Evolutionary conservation across 345 rosid species (phyloP).

Genomic region (Kandelia obovata): DNA sequence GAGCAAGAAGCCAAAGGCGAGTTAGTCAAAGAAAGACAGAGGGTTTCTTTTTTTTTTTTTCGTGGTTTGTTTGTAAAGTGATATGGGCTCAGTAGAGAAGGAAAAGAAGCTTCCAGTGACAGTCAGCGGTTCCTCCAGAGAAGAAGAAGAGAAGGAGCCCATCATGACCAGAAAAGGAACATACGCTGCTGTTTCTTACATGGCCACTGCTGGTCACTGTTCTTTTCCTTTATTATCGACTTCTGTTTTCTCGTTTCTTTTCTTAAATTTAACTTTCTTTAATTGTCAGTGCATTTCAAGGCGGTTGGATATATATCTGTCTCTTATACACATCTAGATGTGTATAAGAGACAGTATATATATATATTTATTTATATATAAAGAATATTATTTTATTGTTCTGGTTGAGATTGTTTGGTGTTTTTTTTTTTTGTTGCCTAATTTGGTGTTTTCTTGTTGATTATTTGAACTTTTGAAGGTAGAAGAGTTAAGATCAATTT

Average conservation of each 20-base stretch:
- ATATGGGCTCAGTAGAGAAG: constrained; percentile 7
- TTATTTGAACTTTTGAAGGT: neutral
- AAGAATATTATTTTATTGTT: neutral
- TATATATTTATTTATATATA: too few species aligned
- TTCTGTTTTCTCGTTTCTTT: neutral
- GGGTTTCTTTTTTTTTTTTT: neutral
- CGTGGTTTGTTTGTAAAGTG: neutral
- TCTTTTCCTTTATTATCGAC: neutral
- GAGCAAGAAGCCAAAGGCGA: neutral
- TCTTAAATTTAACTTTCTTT: neutral
- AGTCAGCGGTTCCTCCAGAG: neutral
- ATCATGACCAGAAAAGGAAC: constrained; percentile 40
- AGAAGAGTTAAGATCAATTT: neutral
- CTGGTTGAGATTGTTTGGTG: neutral
- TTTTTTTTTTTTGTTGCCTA: neutral
- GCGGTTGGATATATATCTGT: too few species aligned
- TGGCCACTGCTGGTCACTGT: constrained; percentile 45
- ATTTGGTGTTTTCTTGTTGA: neutral
- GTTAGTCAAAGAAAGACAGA: neutral
- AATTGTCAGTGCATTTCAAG: too few species aligned
- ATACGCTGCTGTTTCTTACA: constrained; percentile 56
- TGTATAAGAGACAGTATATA: too few species aligned
- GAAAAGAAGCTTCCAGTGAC: neutral
- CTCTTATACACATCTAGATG: too few species aligned
- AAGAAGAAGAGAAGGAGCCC: constrained; percentile 3